Evolutionary conservation across 2,329 filamentous ascomycete genomes (phyloP).

Genomic region (Lizonia empirigonia): DNA sequence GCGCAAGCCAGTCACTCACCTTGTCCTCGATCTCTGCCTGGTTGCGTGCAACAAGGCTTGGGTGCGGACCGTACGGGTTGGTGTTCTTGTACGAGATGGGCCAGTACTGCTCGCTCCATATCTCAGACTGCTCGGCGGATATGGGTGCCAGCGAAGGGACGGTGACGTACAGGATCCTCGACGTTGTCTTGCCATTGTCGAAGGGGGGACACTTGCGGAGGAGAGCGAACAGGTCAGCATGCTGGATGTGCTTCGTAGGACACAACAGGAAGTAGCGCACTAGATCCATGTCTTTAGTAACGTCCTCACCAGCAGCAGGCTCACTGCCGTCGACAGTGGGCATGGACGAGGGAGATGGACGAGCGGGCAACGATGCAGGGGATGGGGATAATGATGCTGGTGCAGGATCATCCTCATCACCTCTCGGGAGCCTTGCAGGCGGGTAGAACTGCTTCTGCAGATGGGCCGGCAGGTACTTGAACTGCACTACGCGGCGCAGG

Average conservation of each 20-base stretch:
- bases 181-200: conserved; percentile 46
- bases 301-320: conserved; percentile 20
- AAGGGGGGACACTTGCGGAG: conserved; percentile 49
- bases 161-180: conserved; percentile 65
- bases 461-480: conserved; percentile 68
- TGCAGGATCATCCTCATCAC: conserved; percentile 41
- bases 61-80: conserved; percentile 84
- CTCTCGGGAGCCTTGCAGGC: conserved; percentile 41
- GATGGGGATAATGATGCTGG: conserved; percentile 37
- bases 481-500: conserved; percentile 77
- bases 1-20: conserved; percentile 68
- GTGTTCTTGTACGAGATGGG: conserved; percentile 85
- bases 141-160: conserved; percentile 77
- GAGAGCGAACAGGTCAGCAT: conserved; percentile 53
- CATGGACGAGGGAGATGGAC: conserved; percentile 15
- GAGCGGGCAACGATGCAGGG: conserved; percentile 20
- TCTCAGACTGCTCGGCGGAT: conserved; percentile 73
- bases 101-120: conserved; percentile 81
- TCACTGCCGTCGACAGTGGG: conserved; percentile 13
- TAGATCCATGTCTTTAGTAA: conserved; percentile 41
- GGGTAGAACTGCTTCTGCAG: conserved; percentile 51
- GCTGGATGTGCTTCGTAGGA: conserved; percentile 57
- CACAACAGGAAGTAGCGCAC: conserved; percentile 59
- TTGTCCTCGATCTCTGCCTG: conserved; percentile 71
- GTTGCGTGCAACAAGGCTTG: conserved; percentile 71